These are phyloP conservation scores for Talaromyces sp. DNA, from an alignment of 2,329 filamentous ascomycete genomes.

Conservation along the genomic window DNA sequence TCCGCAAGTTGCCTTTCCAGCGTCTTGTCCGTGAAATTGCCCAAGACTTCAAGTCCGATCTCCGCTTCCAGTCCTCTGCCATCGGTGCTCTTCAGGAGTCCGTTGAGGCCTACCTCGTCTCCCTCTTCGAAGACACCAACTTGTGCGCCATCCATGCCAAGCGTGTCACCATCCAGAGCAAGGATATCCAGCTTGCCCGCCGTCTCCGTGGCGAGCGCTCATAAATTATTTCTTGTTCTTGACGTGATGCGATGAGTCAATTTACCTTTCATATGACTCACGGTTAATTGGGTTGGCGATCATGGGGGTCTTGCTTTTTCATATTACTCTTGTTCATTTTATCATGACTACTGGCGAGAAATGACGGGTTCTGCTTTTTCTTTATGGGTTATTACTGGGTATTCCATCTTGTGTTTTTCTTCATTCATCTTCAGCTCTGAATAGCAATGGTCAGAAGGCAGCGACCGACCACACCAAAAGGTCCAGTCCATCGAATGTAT, in stretches of 20 bases:
- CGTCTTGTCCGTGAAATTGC: slow-evolving; percentile 96
- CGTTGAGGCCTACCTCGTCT: slow-evolving; percentile 97
- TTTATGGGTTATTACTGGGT: slow-evolving; percentile 40
- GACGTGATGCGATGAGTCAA: slow-evolving; percentile 23
- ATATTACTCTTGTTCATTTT: slow-evolving; percentile 26
- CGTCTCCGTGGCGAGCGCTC: slow-evolving; percentile 92
- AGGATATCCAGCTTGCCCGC: slow-evolving; percentile 95
- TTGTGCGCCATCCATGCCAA: slow-evolving; percentile 98
- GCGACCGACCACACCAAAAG: slow-evolving; percentile 10
- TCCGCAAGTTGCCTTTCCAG: slow-evolving; percentile 97
- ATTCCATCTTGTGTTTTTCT: slow-evolving; percentile 26
- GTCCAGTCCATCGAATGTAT: slow-evolving; percentile 19
- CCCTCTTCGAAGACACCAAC: slow-evolving; percentile 97
- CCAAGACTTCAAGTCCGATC: slow-evolving; percentile 90
- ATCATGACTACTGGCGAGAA: slow-evolving; percentile 44
- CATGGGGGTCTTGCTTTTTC: slow-evolving; percentile 33
- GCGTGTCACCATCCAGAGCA: slow-evolving; percentile 91
- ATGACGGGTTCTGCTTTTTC: slow-evolving; percentile 41
- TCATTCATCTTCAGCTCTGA: slow-evolving; percentile 13
- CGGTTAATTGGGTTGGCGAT: slow-evolving; percentile 39
- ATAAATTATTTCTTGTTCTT: slow-evolving; percentile 44
- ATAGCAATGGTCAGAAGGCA: slow-evolving; percentile 21
- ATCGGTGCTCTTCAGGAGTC: slow-evolving; percentile 98
- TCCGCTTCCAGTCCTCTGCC: slow-evolving; percentile 97
- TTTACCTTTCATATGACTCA: slow-evolving; percentile 26